These are phyloP conservation scores for Craspedostauros australis DNA, from an alignment of 108 stramenopile species.

Conservation along the genomic window DNA sequence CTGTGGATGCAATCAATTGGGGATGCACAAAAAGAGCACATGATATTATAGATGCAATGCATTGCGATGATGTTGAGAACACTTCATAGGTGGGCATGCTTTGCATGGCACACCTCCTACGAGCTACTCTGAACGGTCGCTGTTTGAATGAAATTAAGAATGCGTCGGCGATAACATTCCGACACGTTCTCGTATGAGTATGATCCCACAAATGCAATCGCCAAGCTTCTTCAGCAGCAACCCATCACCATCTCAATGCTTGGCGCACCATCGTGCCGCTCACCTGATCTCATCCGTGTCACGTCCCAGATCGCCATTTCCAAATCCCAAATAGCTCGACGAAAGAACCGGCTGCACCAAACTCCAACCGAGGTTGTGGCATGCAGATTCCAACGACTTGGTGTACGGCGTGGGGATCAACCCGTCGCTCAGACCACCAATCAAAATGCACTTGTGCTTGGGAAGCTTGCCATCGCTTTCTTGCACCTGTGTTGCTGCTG, in stretches of 20 bases:
- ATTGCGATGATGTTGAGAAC: no score
- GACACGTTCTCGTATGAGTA: no score
- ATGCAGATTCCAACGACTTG: constrained; percentile 38
- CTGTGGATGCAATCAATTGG: background rate
- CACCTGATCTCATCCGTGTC: constrained; percentile 35
- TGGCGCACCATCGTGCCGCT: background rate
- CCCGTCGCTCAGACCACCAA: constrained; percentile 78
- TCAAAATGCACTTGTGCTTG: constrained; percentile 65
- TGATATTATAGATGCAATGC: no score
- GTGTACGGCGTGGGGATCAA: constrained; percentile 77
- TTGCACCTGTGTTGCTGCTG: background rate
- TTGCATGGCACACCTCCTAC: no score
- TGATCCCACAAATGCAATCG: no score
- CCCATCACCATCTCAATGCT: background rate
- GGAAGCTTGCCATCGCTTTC: constrained; percentile 21
- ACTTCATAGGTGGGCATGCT: no score
- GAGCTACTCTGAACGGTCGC: no score
- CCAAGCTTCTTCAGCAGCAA: no score
- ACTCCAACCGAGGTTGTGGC: constrained; percentile 50
- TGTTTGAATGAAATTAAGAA: no score
- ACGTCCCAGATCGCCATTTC: constrained; percentile 60
- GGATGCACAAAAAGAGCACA: background rate
- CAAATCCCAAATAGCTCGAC: constrained; percentile 68
- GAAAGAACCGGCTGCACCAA: constrained; percentile 78
- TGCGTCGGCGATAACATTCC: no score